These are phyloP conservation scores for Aspergillus neotritici DNA, from an alignment of 2,329 filamentous ascomycete genomes.

Conservation along the genomic window DNA sequence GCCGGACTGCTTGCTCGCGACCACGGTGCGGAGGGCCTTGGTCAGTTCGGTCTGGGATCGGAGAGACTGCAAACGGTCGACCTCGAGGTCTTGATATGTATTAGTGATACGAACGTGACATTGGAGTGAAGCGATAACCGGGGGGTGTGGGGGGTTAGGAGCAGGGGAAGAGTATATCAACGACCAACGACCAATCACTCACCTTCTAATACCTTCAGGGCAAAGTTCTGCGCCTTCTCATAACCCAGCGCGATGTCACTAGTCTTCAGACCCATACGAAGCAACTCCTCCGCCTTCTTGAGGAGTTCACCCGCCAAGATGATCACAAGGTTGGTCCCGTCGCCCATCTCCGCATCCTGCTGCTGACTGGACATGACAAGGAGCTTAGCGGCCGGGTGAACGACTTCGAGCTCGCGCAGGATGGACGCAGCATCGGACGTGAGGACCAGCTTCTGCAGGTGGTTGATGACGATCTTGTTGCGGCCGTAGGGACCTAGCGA, in stretches of 20 bases:
- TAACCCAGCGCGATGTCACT: slow-evolving; percentile 94
- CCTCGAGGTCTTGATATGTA: slow-evolving; percentile 59
- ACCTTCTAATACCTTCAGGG: slow-evolving; percentile 76
- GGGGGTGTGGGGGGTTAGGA: background rate
- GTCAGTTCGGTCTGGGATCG: slow-evolving; percentile 74
- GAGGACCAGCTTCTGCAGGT: slow-evolving; percentile 98
- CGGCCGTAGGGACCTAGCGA: slow-evolving; percentile 94
- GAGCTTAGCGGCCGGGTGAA: slow-evolving; percentile 95
- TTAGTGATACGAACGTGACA: no score
- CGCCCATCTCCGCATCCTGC: slow-evolving; percentile 98
- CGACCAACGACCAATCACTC: slow-evolving; percentile 15
- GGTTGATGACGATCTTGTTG: slow-evolving; percentile 99
- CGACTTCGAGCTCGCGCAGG: slow-evolving; percentile 92
- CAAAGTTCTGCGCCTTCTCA: slow-evolving; percentile 87
- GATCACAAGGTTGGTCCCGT: slow-evolving; percentile 96
- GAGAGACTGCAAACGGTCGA: slow-evolving; percentile 86
- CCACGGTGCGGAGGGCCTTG: slow-evolving; percentile 92
- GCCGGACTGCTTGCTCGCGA: slow-evolving; percentile 94
- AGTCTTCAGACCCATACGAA: slow-evolving; percentile 97
- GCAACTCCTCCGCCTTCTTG: slow-evolving; percentile 92
- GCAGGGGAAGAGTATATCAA: no score
- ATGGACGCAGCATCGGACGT: slow-evolving; percentile 98
- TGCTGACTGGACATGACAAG: slow-evolving; percentile 98
- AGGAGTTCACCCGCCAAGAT: slow-evolving; percentile 90
- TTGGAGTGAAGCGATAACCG: no score